Base-by-base conservation (phyloP, 2,329 filamentous ascomycete species). In the Trichoderma brevicompactum region DNA sequence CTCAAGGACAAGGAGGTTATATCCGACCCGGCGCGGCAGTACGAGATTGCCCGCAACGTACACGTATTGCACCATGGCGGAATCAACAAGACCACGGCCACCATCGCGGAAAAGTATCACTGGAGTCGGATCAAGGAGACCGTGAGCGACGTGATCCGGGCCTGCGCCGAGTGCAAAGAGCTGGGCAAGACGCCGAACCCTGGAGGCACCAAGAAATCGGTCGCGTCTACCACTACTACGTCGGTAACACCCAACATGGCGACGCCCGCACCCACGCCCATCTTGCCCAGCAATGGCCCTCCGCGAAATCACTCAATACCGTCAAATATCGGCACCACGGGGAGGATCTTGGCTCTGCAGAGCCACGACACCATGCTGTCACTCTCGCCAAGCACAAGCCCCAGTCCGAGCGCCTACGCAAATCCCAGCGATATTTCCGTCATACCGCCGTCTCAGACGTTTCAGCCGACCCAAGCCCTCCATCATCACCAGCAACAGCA, bases 61-160 rank as follows among this genome's bases (percentile, higher is more conserved):
- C 95, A 99, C 78, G 82, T 87, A 65, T 78, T 80, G 64, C 85
- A 89, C 48, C 95, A 99, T 74, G 92, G 91, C 7, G 95, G 95
- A 59, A 98, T 98, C 82, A 99, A 99, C 82, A 97, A 97, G 81
- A 98, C 94, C 0, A 98, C 94, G 1, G 94, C 94, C 19, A 90
- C 89, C 19, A 97, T 99, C 72, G 92, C 94, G 10, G 92, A 97
- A 75, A 91, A 90, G 74, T 97, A 94, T 75, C 95, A 98, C 79
- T 99, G 95, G 95, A 94, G 96, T 54, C 87, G 94, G 67, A 98
- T 98, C 80, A 99, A 98, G 77, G 94, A 97, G 79, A 98, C 94
- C 0, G 95, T 97, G 68, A 95, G 91, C 75, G 89, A 94, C 75
- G 94, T 97, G 71, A 97, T 98, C 78, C 90, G 92, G 72, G 94